These are phyloP conservation scores for Kuraishia capsulata DNA, from an alignment of 805 yeast species.

Conservation along the genomic window DNA sequence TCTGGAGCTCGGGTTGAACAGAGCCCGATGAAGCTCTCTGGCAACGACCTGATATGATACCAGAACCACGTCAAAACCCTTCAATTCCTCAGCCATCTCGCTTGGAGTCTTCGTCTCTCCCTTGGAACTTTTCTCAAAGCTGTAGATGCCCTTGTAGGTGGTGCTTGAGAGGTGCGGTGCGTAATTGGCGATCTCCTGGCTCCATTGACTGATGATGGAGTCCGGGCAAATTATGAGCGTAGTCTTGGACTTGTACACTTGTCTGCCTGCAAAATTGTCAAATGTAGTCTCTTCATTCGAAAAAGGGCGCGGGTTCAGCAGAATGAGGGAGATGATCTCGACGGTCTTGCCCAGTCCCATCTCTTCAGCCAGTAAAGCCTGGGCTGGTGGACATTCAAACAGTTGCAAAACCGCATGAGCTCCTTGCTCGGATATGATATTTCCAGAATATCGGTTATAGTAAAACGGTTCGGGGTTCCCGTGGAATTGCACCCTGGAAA, in stretches of 20 bases:
- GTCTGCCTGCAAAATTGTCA: slow-evolving; percentile 32
- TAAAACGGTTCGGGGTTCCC: slow-evolving; percentile 18
- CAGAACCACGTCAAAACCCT: slow-evolving; percentile 66
- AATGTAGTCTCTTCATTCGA: slow-evolving; percentile 15
- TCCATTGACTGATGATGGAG: slow-evolving; percentile 82
- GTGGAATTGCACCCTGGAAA: slow-evolving; percentile 23
- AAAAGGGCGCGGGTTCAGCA: slow-evolving; percentile 47
- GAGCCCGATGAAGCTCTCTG: slow-evolving; percentile 70
- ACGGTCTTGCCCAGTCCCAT: slow-evolving; percentile 98
- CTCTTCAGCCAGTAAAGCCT: slow-evolving; percentile 81
- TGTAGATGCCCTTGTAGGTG: slow-evolving; percentile 50
- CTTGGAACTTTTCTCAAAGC: slow-evolving; percentile 15
- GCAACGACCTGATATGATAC: slow-evolving; percentile 70
- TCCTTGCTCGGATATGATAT: slow-evolving; percentile 25
- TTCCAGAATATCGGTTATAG: slow-evolving; percentile 44
- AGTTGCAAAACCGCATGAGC: slow-evolving; percentile 18
- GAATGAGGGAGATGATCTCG: slow-evolving; percentile 62
- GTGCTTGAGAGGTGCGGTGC: slow-evolving; percentile 56
- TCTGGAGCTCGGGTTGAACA: slow-evolving; percentile 51
- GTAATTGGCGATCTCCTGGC: slow-evolving; percentile 50
- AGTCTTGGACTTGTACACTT: slow-evolving; percentile 47
- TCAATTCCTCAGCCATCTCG: slow-evolving; percentile 41
- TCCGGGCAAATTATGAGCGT: slow-evolving; percentile 83
- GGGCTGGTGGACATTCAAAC: slow-evolving; percentile 19
- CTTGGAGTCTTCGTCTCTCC: slow-evolving; percentile 22